phyloP scores from a whole-genome alignment of 495 filamentous ascomycete species.

The Podospora appendiculata region DNA sequence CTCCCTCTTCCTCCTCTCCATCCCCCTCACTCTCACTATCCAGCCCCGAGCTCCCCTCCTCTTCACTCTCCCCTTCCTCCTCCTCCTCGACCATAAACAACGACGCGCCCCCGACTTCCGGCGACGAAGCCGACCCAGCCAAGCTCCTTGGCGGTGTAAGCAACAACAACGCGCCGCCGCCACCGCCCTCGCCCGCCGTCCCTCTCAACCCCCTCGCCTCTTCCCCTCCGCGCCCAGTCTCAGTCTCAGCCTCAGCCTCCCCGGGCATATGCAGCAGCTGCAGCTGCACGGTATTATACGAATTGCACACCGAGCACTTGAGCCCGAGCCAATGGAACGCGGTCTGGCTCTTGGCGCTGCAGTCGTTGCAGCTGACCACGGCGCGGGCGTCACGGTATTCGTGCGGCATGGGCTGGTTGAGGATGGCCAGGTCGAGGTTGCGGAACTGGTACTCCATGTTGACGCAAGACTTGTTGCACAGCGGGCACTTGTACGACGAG shows the following conservation, averaged over 20 bases:
- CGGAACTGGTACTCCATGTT: constrained; percentile 98
- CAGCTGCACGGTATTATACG: constrained; percentile 76
- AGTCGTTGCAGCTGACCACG: constrained; percentile 89
- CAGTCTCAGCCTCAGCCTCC: background rate
- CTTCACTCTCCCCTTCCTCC: constrained; percentile 41
- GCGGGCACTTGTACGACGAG: constrained; percentile 84
- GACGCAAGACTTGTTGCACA: constrained; percentile 84
- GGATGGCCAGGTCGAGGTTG: constrained; percentile 77
- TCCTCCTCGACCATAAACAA: constrained; percentile 12
- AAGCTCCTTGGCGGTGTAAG: too few species aligned
- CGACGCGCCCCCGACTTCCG: background rate
- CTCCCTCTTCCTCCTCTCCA: constrained; percentile 16
- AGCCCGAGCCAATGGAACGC: constrained; percentile 92
- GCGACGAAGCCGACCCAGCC: too few species aligned
- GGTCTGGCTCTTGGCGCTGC: constrained; percentile 73
- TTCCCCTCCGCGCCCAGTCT: background rate
- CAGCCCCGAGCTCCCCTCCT: constrained; percentile 25
- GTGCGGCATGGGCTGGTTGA: constrained; percentile 82
- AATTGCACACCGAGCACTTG: constrained; percentile 78
- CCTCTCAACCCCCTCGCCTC: too few species aligned
- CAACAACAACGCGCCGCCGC: too few species aligned
- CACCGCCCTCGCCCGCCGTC: too few species aligned
- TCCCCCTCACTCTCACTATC: constrained; percentile 33
- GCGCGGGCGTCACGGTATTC: constrained; percentile 76
- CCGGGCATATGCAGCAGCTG: constrained; percentile 40